Evolutionary conservation across 2,329 filamentous ascomycete genomes (phyloP).

Genomic region (Huntiella abstrusa): DNA sequence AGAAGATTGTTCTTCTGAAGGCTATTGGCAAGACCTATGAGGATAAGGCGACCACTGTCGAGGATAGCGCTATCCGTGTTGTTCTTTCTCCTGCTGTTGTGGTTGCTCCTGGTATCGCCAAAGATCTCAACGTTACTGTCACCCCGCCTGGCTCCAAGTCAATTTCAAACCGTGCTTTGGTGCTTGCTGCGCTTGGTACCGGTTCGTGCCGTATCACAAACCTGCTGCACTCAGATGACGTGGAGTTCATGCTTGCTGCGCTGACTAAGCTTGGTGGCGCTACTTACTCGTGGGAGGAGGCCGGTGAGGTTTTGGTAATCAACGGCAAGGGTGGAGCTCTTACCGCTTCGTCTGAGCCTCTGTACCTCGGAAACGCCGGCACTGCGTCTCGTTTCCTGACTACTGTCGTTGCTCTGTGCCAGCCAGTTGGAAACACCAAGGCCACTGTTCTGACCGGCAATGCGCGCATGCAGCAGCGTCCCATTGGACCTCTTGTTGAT

Average conservation of each 20-base stretch:
- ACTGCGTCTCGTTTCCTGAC: slow-evolving; percentile 92
- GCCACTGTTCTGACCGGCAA: slow-evolving; percentile 82
- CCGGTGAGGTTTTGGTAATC: slow-evolving; percentile 77
- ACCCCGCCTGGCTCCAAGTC: slow-evolving; percentile 92
- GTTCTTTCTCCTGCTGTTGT: slow-evolving; percentile 63
- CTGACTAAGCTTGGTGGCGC: slow-evolving; percentile 69
- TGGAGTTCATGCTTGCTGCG: slow-evolving; percentile 92
- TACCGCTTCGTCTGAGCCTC: slow-evolving; percentile 50
- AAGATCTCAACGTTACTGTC: slow-evolving; percentile 49
- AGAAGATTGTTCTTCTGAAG: slow-evolving; percentile 86
- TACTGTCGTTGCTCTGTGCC: slow-evolving; percentile 71
- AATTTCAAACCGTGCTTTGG: slow-evolving; percentile 84
- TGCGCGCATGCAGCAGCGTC: slow-evolving; percentile 84
- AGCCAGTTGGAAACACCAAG: slow-evolving; percentile 35
- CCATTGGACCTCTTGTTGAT: slow-evolving; percentile 83
- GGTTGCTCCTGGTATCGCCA: slow-evolving; percentile 53
- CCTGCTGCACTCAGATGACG: slow-evolving; percentile 87
- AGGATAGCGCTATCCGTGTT: slow-evolving; percentile 65
- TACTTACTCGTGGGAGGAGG: slow-evolving; percentile 82
- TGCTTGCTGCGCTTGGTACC: slow-evolving; percentile 77
- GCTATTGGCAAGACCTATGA: slow-evolving; percentile 80
- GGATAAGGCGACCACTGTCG: slow-evolving; percentile 72
- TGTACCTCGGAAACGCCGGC: slow-evolving; percentile 92
- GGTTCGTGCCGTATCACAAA: slow-evolving; percentile 82
- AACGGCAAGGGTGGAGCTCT: slow-evolving; percentile 79